Evolutionary conservation across 345 rosid species (phyloP), one percentile per base, ranked within the genome.

Genomic region (Gynandropsis gynandra): DNA sequence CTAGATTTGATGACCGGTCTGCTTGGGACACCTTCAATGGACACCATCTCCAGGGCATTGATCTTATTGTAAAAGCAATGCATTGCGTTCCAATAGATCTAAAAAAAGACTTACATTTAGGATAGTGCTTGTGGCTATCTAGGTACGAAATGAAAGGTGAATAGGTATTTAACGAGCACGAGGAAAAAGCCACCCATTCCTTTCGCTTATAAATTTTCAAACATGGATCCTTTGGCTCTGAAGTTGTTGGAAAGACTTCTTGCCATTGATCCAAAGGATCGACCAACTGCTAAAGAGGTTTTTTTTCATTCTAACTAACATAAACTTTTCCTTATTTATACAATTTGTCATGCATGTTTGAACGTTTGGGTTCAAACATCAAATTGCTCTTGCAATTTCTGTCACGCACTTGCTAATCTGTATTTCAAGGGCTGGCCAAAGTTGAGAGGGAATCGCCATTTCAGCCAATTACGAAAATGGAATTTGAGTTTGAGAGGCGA

Each of bases 91-190:
- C 50, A 40, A 10, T 3, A 45, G 20, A 15, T 58, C 53, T 38
- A 33, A 8, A 5, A 52, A 31, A 31, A 57, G 44, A 44, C 42
- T 8, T 34, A 16, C 33, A 50, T 29, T 1, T 43, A 54, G 0
- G 19, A 32, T 50, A 4, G 6, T 33, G 32, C 12, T 27, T 54
- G 56, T 42, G 38, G 38, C 41, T 15, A 8, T 53, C 32, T 61
- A 89, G 97, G 95, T 89, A 54, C 83, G 94, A 62, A 83, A 89
- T 68, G 97, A 89, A 86, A 89, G 77, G 95, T 95, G 21, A 78
- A 95, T 63, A 83, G 88, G 65, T 85, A 89, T 66, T 74, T 89
- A 58, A 86, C 83, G 51, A 83, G 83, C 82, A 89, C 86, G 97
- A 80, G 97, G 61, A 89, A 89, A 63, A 89, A 83, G n/a, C n/a